Evolutionary conservation across 2,329 filamentous ascomycete genomes (phyloP).

Genomic region (Fusarium buxicola): DNA sequence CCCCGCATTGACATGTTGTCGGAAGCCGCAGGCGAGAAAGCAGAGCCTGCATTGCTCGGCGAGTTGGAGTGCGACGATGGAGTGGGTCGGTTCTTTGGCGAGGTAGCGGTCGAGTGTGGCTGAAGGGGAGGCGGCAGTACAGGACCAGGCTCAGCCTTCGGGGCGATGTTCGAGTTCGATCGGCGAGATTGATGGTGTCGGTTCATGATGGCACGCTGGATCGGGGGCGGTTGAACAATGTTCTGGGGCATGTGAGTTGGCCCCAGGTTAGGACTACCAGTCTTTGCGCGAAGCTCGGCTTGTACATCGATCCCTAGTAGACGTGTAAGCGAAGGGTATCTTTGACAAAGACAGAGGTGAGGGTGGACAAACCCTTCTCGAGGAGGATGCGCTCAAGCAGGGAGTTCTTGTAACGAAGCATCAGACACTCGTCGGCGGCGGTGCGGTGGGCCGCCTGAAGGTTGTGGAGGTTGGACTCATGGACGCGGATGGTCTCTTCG

Average conservation of each 20-base stretch:
- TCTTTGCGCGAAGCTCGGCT: slow-evolving; percentile 92
- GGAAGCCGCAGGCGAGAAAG: slow-evolving; percentile 58
- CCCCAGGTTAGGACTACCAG: slow-evolving; percentile 83
- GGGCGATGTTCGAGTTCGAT: slow-evolving; percentile 79
- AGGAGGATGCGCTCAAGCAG: slow-evolving; percentile 93
- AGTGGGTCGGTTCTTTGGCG: slow-evolving; percentile 81
- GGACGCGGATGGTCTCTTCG: slow-evolving; percentile 95
- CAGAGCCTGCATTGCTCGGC: slow-evolving; percentile 61
- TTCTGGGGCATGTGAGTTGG: slow-evolving; percentile 75
- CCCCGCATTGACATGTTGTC: slow-evolving; percentile 62
- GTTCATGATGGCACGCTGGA: slow-evolving; percentile 84
- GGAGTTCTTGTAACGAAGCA: slow-evolving; percentile 99
- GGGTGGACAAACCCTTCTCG: slow-evolving; percentile 80
- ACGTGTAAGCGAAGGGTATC: slow-evolving; percentile 8
- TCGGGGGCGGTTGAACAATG: slow-evolving; percentile 78
- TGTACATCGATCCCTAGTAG: slow-evolving; percentile 91
- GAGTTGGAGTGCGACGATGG: slow-evolving; percentile 80
- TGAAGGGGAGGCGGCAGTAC: slow-evolving; percentile 60
- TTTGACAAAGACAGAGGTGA: background rate
- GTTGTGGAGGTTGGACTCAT: slow-evolving; percentile 93
- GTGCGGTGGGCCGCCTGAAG: slow-evolving; percentile 94
- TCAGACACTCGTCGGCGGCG: slow-evolving; percentile 95
- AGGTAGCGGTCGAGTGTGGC: slow-evolving; percentile 67
- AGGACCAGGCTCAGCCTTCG: slow-evolving; percentile 72
- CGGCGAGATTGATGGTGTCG: slow-evolving; percentile 80